Base-by-base conservation (phyloP, 805 yeast genomes). In the Ogataea zsoltii region DNA sequence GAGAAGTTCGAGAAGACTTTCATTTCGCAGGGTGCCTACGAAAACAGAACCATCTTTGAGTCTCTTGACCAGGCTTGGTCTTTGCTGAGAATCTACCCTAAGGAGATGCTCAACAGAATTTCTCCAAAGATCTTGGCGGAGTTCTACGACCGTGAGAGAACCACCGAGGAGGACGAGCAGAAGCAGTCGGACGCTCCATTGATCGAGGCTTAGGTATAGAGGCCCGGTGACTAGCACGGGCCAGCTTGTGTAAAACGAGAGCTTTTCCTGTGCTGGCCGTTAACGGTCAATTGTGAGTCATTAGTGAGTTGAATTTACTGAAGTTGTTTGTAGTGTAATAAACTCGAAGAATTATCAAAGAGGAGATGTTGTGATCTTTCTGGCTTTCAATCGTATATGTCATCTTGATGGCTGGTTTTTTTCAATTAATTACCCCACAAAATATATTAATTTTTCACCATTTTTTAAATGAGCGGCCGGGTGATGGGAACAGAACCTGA, bases 61-160 rank as follows among this genome's bases (percentile, higher is more conserved):
- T 85, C 96, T 46, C 82, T 94, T 67, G 99, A 94, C 68, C 91
- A 88, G 68, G 99, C 99, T 45, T 94, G 99, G 99, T 83, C 95
- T 36, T 79, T 94, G 67, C 79, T 94, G 69, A 90, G 99, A 80
- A 94, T 94, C 69, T 94, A 94, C 76, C 99, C 99, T 65, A 94
- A 91, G 82, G 98, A 94, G 74, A 78, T 94, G 87, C 83, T 94
- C 66, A 94, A 94, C 79, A 90, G 99, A 83, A 89, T 94, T 65
- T 90, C 97, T 49, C 98, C 98, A 68, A 94, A 94, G 83, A 89
- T 94, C 60, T 75, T 94, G 65, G 84, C 83, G 57, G 98, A 92
- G 72, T 94, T 92, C 72, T 94, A 94, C 72, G 98, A 92, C 62
- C 82, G 97, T 71, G 83, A 84, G 40, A 82, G 89, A 66, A 82